A percentile compares a stretch with the other conserved stretches of the same genome.
These are phyloP conservation scores for Eimeria acervulina DNA, from an alignment of 169 alveolate genomes.

Conservation along the genomic window DNA sequence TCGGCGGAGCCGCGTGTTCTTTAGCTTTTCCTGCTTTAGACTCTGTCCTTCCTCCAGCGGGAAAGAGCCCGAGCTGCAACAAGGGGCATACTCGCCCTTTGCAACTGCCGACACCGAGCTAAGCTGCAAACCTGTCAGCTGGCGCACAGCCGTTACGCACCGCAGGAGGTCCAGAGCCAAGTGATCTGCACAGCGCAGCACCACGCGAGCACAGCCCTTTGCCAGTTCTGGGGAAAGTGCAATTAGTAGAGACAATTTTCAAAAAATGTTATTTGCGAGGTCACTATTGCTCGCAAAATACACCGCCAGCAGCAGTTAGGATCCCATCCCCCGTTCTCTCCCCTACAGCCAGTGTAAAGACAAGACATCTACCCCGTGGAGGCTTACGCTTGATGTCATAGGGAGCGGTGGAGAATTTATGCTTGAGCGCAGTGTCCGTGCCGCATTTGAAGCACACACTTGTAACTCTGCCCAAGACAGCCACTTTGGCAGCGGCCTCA, in stretches of 20 bases:
- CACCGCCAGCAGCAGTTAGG: background rate
- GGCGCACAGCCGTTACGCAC: slow-evolving; percentile 76
- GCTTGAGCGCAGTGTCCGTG: slow-evolving; percentile 73
- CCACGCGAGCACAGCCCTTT: background rate
- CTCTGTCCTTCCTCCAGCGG: slow-evolving; percentile 8
- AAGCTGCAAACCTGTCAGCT: slow-evolving; percentile 64
- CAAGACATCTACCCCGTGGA: background rate
- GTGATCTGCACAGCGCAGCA: slow-evolving; percentile 63
- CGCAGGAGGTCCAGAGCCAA: slow-evolving; percentile 81
- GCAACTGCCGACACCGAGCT: slow-evolving; percentile 59
- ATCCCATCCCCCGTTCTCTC: background rate
- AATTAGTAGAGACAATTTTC: background rate
- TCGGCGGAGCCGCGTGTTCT: slow-evolving; percentile 58
- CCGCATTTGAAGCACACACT: slow-evolving; percentile 65
- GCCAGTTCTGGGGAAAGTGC: background rate
- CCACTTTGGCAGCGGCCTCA: slow-evolving; percentile 57
- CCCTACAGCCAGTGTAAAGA: background rate
- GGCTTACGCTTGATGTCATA: slow-evolving; percentile 60
- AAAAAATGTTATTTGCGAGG: background rate
- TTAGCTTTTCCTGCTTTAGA: slow-evolving; percentile 9
- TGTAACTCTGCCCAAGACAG: slow-evolving; percentile 65
- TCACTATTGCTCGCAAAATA: background rate
- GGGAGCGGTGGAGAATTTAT: slow-evolving; percentile 51
- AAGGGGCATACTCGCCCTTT: slow-evolving; percentile 45
- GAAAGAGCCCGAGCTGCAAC: slow-evolving; percentile 18